These are phyloP conservation scores for Boletus holoroseus DNA, from an alignment of 1,284 basidiomycete genomes.

Conservation along the genomic window DNA sequence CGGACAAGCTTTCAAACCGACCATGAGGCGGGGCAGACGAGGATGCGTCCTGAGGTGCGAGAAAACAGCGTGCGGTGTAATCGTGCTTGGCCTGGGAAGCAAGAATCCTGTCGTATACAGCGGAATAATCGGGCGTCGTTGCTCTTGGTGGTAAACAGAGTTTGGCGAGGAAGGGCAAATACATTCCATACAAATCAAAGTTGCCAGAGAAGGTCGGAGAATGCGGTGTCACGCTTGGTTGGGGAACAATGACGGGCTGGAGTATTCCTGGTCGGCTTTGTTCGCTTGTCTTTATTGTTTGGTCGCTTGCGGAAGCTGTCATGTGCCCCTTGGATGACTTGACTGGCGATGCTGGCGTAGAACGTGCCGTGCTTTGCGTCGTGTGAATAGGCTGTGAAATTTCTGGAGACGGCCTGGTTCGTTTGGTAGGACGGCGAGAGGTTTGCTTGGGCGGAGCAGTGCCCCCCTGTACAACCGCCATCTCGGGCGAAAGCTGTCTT, in stretches of 20 bases:
- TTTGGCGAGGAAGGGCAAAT: slow-evolving; percentile 33
- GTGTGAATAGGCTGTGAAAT: slow-evolving; percentile 8
- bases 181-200: slow-evolving; percentile 40
- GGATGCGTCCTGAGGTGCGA: slow-evolving; percentile 17
- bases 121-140: slow-evolving; percentile 28
- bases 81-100: slow-evolving; percentile 38
- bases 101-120: slow-evolving; percentile 35
- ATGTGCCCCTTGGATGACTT: slow-evolving; percentile 11
- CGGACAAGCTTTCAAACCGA: slow-evolving; percentile 22
- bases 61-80: slow-evolving; percentile 31
- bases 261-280: slow-evolving; percentile 1
- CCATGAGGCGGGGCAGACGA: slow-evolving; percentile 18
- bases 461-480: slow-evolving; percentile 4
- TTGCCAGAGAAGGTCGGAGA: slow-evolving; percentile 30
- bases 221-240: slow-evolving; percentile 5
- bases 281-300: background rate
- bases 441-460: slow-evolving; percentile 2
- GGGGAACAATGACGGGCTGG: slow-evolving; percentile 8
- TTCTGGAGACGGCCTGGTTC: slow-evolving; percentile 14
- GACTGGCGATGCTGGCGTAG: slow-evolving; percentile 10
- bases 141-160: slow-evolving; percentile 31
- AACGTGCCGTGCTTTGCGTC: slow-evolving; percentile 3
- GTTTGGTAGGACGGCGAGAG: slow-evolving; percentile 19
- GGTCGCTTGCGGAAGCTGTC: background rate
- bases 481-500: slow-evolving; percentile 21